Percentiles rank a stretch among this genome's conserved stretches.
These are phyloP conservation scores for Pigoraptor vietnamica DNA, from an alignment of 78 protist species.

Conservation along the genomic window DNA sequence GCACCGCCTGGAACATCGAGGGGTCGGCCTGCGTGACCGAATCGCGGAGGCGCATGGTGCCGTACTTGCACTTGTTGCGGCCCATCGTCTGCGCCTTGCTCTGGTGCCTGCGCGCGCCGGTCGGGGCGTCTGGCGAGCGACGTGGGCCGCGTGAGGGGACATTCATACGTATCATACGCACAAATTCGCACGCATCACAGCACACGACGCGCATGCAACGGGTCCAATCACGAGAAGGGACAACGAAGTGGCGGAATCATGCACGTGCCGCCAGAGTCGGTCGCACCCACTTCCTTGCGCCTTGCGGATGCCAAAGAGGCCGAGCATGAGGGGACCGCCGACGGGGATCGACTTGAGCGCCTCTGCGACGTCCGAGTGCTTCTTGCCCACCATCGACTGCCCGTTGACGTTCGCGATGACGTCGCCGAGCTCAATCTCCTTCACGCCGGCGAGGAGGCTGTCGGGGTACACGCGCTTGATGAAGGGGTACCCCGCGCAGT, in stretches of 20 bases:
- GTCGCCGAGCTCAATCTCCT: not conserved
- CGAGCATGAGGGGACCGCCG: not conserved
- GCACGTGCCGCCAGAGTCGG: not conserved
- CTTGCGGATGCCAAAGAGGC: not conserved
- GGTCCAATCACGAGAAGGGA: no score
- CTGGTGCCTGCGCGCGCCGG: not conserved
- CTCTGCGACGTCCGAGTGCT: not conserved
- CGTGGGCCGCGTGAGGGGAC: not conserved
- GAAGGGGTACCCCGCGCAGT: conserved; percentile 7
- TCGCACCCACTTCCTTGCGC: not conserved
- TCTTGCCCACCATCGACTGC: not conserved
- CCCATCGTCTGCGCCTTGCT: not conserved
- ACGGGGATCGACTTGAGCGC: conserved; percentile 16
- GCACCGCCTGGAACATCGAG: not conserved
- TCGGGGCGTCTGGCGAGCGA: not conserved
- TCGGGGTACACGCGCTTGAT: conserved; percentile 6
- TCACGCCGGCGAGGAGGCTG: not conserved
- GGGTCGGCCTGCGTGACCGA: not conserved
- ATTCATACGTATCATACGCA: no score
- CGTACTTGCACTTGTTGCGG: not conserved
- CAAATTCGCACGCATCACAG: no score
- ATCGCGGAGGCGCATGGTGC: not conserved
- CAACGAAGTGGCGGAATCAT: no score
- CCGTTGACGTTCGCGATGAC: not conserved
- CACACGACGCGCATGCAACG: no score